Base-by-base conservation (phyloP, 345 rosid genomes). In the Linum lewisii region DNA sequence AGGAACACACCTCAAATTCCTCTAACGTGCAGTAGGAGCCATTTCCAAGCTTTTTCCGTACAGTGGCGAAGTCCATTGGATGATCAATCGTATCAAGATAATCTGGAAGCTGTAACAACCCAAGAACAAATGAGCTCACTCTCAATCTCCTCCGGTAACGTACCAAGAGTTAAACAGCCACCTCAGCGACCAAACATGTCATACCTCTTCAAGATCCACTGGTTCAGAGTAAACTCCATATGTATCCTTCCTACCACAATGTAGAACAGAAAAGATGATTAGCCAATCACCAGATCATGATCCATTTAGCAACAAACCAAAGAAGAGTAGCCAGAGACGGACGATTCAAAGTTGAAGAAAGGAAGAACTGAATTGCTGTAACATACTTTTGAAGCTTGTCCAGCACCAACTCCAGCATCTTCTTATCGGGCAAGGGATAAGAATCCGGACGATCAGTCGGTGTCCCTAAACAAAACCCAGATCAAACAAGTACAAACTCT, bases 171-270 rank as follows among this genome's bases (percentile, higher is more conserved):
- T 45, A 54, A 60, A 49, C 42, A 54, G 24, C 26, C 20, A 25
- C 18, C 3, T 42, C 47, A 21, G 7, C 52, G 54, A 22, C 51
- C 69, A 61, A 42, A 42, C 24, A 59, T 38, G 59, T 60, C 66
- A 49, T 58, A 88, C 96, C 98, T 88, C 98, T 65, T 88, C 95
- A 24, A 87, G 87, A 78, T 92, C 95, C 76, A 86, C 98, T 0
- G 95, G 96, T 63, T 92, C 98, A 0, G 96, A 84, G 75, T 84
- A 92, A 15, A 92, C 98, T 29, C 98, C 98, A 64, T 88, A 92
- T 0, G 76, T 82, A 73, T 92, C 98, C 76, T 88, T 92, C 96
- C 98, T 92, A 84, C 81, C 70, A 70, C 37, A 75, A 63, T 63
- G 61, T 26, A 62, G 37, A 57, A 42, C 47, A 56, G 60, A 42